These are phyloP conservation scores for Colletotrichum incanum DNA, from an alignment of 2,329 filamentous ascomycete genomes.

Conservation along the genomic window DNA sequence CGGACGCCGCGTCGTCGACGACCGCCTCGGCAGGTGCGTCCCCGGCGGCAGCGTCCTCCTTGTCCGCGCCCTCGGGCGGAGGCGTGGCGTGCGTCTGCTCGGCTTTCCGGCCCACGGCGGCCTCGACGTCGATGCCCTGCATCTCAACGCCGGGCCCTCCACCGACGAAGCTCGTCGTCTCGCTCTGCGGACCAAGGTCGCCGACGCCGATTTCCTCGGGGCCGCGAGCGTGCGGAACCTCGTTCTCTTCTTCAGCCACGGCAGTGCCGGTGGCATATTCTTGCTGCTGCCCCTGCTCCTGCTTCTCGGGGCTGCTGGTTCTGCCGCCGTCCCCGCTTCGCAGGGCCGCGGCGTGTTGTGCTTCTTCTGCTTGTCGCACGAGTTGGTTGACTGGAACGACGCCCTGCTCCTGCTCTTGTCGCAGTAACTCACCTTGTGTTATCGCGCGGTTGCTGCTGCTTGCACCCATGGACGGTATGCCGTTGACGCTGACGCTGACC, in stretches of 20 bases:
- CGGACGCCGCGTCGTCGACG: constrained; percentile 48
- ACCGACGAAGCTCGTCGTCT: constrained; percentile 55
- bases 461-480: constrained; percentile 70
- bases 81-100: constrained; percentile 48
- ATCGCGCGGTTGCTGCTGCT: constrained; percentile 65
- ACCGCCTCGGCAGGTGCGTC: constrained; percentile 35
- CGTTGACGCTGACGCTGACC: constrained; percentile 82
- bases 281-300: constrained; percentile 41
- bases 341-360: constrained; percentile 40
- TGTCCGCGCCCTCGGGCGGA: constrained; percentile 47
- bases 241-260: constrained; percentile 68
- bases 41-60: constrained; percentile 42
- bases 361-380: constrained; percentile 53
- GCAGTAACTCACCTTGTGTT: constrained; percentile 86
- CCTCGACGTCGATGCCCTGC: constrained; percentile 72
- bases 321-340: constrained; percentile 37
- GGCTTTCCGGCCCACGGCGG: constrained; percentile 71
- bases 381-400: constrained; percentile 80
- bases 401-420: constrained; percentile 89
- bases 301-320: constrained; percentile 34
- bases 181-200: constrained; percentile 84
- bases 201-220: constrained; percentile 88
- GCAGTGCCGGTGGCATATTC: constrained; percentile 46
- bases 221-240: constrained; percentile 85
- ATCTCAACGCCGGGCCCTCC: constrained; percentile 62